These are phyloP conservation scores for Straminergon stramineum DNA, from an alignment of 225 moss, liverwort and hornwort genomes.

Conservation along the genomic window DNA sequence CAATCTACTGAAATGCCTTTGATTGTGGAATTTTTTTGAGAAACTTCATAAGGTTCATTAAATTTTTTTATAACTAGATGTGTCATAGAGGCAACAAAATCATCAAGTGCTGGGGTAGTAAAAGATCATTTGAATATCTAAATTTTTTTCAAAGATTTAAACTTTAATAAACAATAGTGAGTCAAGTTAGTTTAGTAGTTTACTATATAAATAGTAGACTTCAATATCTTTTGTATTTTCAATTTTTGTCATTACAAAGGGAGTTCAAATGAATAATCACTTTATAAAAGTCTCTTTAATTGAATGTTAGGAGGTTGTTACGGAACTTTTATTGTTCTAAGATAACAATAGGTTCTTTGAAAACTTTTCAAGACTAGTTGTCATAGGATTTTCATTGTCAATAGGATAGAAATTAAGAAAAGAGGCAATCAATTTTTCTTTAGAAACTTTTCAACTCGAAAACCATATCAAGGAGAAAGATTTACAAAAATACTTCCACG, in stretches of 20 bases:
- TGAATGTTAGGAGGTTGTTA: background rate
- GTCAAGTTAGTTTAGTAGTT: background rate
- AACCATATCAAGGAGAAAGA: background rate
- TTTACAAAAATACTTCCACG: background rate
- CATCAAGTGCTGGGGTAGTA: fast-evolving
- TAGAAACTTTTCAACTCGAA: background rate
- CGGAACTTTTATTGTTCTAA: background rate
- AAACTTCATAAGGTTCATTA: background rate
- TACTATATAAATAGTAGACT: background rate
- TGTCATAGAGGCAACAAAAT: background rate
- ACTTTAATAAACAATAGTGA: background rate
- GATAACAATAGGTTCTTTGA: background rate
- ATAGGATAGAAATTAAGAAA: background rate
- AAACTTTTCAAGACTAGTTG: background rate
- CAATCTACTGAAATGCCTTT: background rate
- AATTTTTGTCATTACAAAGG: background rate
- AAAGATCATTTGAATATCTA: background rate
- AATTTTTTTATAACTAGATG: background rate
- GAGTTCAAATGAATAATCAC: background rate
- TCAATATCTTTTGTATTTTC: background rate
- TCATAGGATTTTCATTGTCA: background rate
- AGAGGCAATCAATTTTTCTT: no score
- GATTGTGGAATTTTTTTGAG: background rate
- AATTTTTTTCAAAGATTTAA: background rate
- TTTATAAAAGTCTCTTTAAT: background rate